Evolutionary conservation across 192 early-diverging fungal species (phyloP).

Genomic region (Polychytrium aggregatum): DNA sequence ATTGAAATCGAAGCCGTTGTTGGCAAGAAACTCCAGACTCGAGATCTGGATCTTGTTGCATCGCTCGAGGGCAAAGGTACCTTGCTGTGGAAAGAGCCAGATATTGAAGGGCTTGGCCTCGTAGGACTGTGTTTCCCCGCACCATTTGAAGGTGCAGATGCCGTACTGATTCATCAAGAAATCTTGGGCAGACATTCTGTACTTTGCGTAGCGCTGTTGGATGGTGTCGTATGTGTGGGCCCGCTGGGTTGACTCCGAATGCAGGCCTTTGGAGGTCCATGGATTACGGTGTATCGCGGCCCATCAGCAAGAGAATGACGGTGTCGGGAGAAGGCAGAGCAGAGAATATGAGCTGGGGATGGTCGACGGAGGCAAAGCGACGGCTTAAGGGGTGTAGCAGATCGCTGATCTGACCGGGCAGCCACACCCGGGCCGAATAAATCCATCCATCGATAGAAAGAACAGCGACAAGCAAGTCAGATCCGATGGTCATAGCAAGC

Average conservation of each 20-base stretch:
- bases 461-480: background rate
- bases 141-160: constrained; percentile 70
- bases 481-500: background rate
- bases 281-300: too few relatives aligned
- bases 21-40: constrained; percentile 61
- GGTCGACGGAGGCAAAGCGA: background rate
- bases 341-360: background rate
- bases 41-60: constrained; percentile 37
- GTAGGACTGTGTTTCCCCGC: constrained; percentile 37
- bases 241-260: constrained; percentile 11
- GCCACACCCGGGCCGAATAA: background rate
- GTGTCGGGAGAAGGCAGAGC: background rate
- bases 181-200: constrained; percentile 28
- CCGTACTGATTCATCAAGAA: constrained; percentile 71
- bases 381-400: background rate
- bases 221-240: constrained; percentile 35
- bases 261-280: constrained; percentile 19
- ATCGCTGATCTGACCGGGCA: background rate
- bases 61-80: constrained; percentile 37
- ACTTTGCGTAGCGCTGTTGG: constrained; percentile 47
- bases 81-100: constrained; percentile 65
- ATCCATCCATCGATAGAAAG: background rate
- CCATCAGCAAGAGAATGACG: background rate
- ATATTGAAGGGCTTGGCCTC: constrained; percentile 79
- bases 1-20: constrained; percentile 82